Evolutionary conservation across 2,329 filamentous ascomycete genomes (phyloP), one percentile per base, ranked within the genome.

Genomic region (Phialemoniopsis sp.): DNA sequence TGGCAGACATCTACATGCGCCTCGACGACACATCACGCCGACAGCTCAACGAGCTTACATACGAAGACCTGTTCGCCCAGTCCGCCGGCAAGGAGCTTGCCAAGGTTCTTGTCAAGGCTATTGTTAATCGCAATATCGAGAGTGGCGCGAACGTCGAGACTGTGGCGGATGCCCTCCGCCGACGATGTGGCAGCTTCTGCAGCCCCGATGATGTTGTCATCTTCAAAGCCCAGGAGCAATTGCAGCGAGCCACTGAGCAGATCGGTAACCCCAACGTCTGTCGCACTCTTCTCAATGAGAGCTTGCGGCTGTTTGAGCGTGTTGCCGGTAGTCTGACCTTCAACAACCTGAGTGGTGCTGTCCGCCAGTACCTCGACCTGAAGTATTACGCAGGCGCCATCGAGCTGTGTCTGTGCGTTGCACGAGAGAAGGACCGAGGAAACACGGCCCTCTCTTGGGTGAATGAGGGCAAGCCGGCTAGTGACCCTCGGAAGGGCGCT

Each of bases 71-170:
- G 0, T 97, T 98, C 60, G 87, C 88, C 4, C 81, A 85, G 32
- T 64, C 75, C 6, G 74, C 81, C 14, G 93, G 93, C 26, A 89
- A 89, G 51, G 89, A 95, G 10, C 77, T 97, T 17, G 94, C 91
- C 3, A 96, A 95, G 62, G 78, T 95, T 40, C 73, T 98, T 2
- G 93, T 98, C 41, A 98, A 97, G 61, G 89, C 91, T 1, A 97
- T 98, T 54, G 93, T 98, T 39, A 97, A 97, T 60, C 83, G 90
- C 54, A 98, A 95, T 60, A 98, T 98, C 52, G 87, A 91, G 42
- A 95, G 89, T 54, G 93, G 94, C 9, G 91, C 90, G 5, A 98
- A 97, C 47, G 91, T 98, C 15, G 94, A 98, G 64, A 96, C 90
- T 0, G 89, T 98, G 17, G 91, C 93, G 0, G 93, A 98, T 62